Evolutionary conservation across 192 early-diverging fungal species (phyloP).

Genomic region (Glomus cerebriforme): DNA sequence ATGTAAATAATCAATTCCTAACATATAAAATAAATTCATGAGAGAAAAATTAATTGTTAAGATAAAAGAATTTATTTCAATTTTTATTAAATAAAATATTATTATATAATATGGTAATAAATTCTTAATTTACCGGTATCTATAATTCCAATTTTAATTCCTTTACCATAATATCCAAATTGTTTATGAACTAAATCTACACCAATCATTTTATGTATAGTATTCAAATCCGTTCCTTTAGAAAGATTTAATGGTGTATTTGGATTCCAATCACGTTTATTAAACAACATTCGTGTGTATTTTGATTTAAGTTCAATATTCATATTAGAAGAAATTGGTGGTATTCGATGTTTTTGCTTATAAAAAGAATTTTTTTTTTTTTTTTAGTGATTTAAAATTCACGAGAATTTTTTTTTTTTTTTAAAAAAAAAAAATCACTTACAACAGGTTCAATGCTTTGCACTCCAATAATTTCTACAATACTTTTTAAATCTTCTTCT

Average conservation of each 20-base stretch:
- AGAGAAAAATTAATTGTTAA: background rate
- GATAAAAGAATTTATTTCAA: conserved; percentile 53
- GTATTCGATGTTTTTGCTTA: background rate
- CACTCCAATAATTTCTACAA: background rate
- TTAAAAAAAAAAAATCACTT: no score
- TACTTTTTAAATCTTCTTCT: background rate
- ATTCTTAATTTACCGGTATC: conserved; percentile 61
- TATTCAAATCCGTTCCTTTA: conserved; percentile 6
- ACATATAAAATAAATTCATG: no score
- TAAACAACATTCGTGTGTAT: background rate
- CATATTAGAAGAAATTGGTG: background rate
- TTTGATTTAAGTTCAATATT: background rate
- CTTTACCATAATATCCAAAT: conserved; percentile 59
- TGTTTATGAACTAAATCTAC: conserved; percentile 49
- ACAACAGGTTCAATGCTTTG: background rate
- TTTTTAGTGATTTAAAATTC: no score
- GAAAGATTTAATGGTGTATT: background rate
- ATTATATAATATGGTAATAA: no score
- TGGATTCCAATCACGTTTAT: background rate
- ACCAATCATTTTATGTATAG: conserved; percentile 52
- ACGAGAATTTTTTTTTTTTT: no score
- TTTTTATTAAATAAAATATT: no score
- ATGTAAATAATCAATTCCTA: conserved; percentile 59
- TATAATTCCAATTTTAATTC: conserved; percentile 66
- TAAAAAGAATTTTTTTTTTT: background rate